A percentile compares a stretch with the other conserved stretches of the same genome.
phyloP scores from a whole-genome alignment of 345 rosid genomes.

The Populus alba region DNA sequence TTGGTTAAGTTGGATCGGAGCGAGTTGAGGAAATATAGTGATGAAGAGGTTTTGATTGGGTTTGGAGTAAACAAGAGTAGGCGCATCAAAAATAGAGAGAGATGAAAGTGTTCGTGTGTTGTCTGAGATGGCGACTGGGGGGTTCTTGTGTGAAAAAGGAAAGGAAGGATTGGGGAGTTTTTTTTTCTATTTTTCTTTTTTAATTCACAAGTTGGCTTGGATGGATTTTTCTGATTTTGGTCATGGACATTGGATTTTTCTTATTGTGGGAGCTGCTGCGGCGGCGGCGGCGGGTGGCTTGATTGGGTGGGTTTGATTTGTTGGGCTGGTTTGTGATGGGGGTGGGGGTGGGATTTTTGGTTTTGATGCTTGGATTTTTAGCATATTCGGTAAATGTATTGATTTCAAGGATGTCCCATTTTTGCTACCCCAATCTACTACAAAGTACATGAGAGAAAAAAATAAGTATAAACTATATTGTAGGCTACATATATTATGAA shows the following conservation, averaged over 20 bases:
- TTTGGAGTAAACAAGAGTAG: slow-evolving; percentile 6
- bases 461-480: too few relatives aligned
- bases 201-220: not conserved
- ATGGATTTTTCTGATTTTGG: not conserved
- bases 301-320: not conserved
- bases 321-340: not conserved
- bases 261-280: not conserved
- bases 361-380: not conserved
- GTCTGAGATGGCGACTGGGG: not conserved
- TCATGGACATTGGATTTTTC: not conserved
- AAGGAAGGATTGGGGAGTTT: not conserved
- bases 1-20: not conserved
- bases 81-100: slow-evolving; percentile 12
- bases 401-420: not conserved
- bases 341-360: not conserved
- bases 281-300: not conserved
- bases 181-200: not conserved
- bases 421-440: not conserved
- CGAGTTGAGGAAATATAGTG: slow-evolving; percentile 1
- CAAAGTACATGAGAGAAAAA: too few relatives aligned
- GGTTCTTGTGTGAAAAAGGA: not conserved
- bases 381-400: not conserved
- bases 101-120: not conserved
- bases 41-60: slow-evolving; percentile 28
- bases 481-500: not conserved